A percentile compares a stretch with the other conserved stretches of the same genome.
Evolutionary conservation across 2,329 filamentous ascomycete genomes (phyloP).

Genomic region (Hypoxylon sp.): DNA sequence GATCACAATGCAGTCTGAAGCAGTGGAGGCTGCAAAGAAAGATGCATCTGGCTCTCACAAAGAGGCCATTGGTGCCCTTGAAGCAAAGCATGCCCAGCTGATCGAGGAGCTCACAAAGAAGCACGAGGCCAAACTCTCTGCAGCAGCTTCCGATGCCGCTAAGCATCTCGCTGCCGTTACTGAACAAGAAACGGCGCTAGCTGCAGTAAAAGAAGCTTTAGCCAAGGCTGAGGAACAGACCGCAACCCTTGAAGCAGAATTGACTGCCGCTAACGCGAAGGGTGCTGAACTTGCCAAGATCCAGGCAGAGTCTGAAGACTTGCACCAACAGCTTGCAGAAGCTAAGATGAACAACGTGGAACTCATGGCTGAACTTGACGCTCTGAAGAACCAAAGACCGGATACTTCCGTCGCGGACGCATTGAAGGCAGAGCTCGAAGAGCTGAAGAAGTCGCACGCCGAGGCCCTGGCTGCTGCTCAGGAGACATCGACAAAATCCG

Average conservation of each 20-base stretch:
- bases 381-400: constrained; percentile 67
- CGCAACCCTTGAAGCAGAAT: constrained; percentile 54
- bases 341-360: constrained; percentile 74
- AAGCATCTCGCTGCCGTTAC: constrained; percentile 53
- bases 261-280: constrained; percentile 55
- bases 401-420: constrained; percentile 69
- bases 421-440: constrained; percentile 65
- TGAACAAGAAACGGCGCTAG: constrained; percentile 56
- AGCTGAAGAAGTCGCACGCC: constrained; percentile 64
- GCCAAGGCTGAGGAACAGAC: constrained; percentile 52
- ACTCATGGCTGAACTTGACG: constrained; percentile 73
- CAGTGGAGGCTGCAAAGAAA: constrained; percentile 62
- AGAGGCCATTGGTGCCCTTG: constrained; percentile 55
- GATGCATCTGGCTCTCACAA: constrained; percentile 54
- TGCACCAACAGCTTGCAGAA: constrained; percentile 68
- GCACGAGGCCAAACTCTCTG: constrained; percentile 53
- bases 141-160: constrained; percentile 50
- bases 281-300: constrained; percentile 60
- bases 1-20: constrained; percentile 60
- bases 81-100: constrained; percentile 62
- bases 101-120: constrained; percentile 62
- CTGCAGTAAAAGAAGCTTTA: constrained; percentile 53
- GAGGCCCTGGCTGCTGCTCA: constrained; percentile 60
- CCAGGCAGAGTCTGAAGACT: constrained; percentile 64
- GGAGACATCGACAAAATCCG: constrained; percentile 51